These are phyloP conservation scores for Zoysia pacifica DNA, from an alignment of 176 grass and related monocot genomes.

Conservation along the genomic window DNA sequence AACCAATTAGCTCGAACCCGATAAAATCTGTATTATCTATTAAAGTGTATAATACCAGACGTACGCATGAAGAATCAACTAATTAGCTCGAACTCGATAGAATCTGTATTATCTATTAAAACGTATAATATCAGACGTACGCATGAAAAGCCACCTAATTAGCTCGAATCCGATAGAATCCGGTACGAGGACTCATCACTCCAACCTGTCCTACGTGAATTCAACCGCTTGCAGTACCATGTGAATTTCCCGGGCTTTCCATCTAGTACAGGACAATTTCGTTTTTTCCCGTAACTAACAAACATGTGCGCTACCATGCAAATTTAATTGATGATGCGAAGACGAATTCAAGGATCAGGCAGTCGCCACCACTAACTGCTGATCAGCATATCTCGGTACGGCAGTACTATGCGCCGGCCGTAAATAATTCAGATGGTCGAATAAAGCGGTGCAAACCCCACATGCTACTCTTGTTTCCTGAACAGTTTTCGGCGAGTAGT, in stretches of 20 bases:
- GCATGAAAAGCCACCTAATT: neutral
- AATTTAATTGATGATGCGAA: neutral
- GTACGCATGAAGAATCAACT: too few species aligned
- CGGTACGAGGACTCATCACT: constrained; percentile 7
- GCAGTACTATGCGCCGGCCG: too few species aligned
- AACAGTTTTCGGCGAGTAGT: neutral
- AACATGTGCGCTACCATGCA: too few species aligned
- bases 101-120: too few species aligned
- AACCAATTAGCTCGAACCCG: too few species aligned
- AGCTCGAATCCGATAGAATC: constrained; percentile 13
- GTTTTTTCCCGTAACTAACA: neutral
- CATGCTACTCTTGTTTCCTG: neutral
- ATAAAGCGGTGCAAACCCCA: neutral
- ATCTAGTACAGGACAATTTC: too few species aligned
- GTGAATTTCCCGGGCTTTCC: too few species aligned
- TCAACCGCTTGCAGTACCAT: neutral
- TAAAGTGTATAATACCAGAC: too few species aligned
- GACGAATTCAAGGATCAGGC: constrained; percentile 20
- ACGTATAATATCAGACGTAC: neutral
- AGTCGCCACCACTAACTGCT: neutral
- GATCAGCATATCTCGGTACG: too few species aligned
- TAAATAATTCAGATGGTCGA: neutral
- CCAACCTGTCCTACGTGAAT: neutral
- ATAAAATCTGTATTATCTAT: too few species aligned
- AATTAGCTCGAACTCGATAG: neutral